These are phyloP conservation scores for Leccinum fallax DNA, from an alignment of 1,284 basidiomycete species.

Conservation along the genomic window DNA sequence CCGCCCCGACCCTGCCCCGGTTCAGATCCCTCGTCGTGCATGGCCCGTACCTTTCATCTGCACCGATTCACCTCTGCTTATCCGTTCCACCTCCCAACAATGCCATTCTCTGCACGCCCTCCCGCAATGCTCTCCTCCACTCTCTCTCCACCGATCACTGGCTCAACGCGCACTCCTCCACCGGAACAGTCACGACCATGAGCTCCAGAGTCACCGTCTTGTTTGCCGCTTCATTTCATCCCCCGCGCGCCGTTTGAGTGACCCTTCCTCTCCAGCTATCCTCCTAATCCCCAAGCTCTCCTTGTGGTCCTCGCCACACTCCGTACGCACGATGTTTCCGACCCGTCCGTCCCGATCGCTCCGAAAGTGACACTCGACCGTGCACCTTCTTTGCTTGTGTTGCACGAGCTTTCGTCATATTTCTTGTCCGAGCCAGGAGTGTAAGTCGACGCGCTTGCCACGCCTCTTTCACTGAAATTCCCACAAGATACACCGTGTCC, in stretches of 20 bases:
- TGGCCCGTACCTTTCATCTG: slow-evolving; percentile 55
- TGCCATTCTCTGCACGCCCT: slow-evolving; percentile 56
- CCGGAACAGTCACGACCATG: slow-evolving; percentile 43
- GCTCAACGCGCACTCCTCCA: slow-evolving; percentile 48
- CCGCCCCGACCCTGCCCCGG: slow-evolving; percentile 42
- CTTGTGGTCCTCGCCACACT: slow-evolving; percentile 57
- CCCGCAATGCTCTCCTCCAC: slow-evolving; percentile 41
- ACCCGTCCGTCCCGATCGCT: slow-evolving; percentile 23
- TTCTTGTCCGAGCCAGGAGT: slow-evolving; percentile 42
- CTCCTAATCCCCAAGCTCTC: slow-evolving; percentile 61
- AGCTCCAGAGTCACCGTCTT: slow-evolving; percentile 54
- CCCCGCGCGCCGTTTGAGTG: slow-evolving; percentile 7
- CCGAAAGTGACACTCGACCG: slow-evolving; percentile 45
- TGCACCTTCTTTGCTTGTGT: slow-evolving; percentile 56
- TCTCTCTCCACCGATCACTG: slow-evolving; percentile 58
- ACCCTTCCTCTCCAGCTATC: slow-evolving; percentile 52
- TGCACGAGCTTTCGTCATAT: slow-evolving; percentile 67
- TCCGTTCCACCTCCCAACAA: slow-evolving; percentile 44
- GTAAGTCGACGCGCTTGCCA: slow-evolving; percentile 22
- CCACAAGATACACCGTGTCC: slow-evolving; percentile 34
- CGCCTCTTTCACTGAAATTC: slow-evolving; percentile 2
- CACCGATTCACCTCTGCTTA: slow-evolving; percentile 58
- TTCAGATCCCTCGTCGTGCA: slow-evolving; percentile 54
- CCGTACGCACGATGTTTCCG: slow-evolving; percentile 36
- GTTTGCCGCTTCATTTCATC: slow-evolving; percentile 43